Evolutionary conservation across 768 basidiomycete genomes (phyloP), one percentile per base, ranked within the genome.

Genomic region (Basidioascus undulatus): DNA sequence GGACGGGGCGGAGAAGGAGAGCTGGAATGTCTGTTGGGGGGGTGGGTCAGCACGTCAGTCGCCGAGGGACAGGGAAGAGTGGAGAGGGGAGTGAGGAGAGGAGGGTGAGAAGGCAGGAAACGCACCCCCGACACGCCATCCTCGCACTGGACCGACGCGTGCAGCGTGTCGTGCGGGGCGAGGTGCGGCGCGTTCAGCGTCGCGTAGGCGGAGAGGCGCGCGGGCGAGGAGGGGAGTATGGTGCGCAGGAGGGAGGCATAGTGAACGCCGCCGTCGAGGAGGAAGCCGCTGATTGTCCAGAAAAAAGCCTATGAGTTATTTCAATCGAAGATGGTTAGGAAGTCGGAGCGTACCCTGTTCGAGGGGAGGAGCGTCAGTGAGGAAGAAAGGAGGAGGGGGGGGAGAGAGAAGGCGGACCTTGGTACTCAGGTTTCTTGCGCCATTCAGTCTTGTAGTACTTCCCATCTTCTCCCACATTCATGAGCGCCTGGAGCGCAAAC

Each of bases 241-340:
- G 66, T 59, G 16, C 76, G 68, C 24, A 80, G 58, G 5, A 68
- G 68, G 1, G 74, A 76, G 11, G 66, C 59, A 6, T 69, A 73
- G 59, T 81, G 79, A 25, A 81, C 79, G 44, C 77, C 80, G 13
- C 75, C 72, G 51, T 83, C 78, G 12, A 81, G 69, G 67, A 82
- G 53, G 25, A 49, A 49, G 19, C 54, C 25, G 10, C n/a, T 41
- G 46, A 35, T 53, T 53, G n/a, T n/a, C n/a, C n/a, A n/a, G n/a
- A n/a, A n/a, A n/a, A n/a, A n/a, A 86, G 25, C 79, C 80, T 31
- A 76, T 76, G 61, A 76, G 75, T 50, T 76, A 75, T 72, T 76
- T 43, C 16, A 35, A 37, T 19, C n/a, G 20, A 15, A 27, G 19
- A 19, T 23, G 35, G 40, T 42, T 15, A 41, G 44, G 25, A 35